A percentile compares a stretch with the other conserved stretches of the same genome.
These are phyloP conservation scores for Stagonosporopsis rhizophila DNA, from an alignment of 2,329 filamentous ascomycete genomes.

Conservation along the genomic window DNA sequence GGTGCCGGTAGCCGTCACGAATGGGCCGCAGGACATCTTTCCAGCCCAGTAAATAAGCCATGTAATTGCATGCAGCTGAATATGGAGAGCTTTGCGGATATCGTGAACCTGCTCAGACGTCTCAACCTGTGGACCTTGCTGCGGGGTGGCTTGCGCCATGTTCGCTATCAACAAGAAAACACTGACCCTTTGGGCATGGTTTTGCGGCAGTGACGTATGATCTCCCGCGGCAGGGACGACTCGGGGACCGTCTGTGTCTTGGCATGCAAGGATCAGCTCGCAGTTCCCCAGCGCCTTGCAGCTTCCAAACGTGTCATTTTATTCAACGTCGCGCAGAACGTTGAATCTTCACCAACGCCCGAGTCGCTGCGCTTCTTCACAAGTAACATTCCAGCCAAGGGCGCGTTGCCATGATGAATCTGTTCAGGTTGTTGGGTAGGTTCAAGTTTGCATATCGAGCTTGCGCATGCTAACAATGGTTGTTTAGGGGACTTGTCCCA, in stretches of 20 bases:
- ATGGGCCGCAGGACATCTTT: conserved; percentile 51
- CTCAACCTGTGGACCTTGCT: neutral
- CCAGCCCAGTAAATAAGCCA: conserved; percentile 42
- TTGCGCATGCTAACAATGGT: conserved; percentile 36
- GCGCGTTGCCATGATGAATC: conserved; percentile 64
- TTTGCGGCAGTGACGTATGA: conserved; percentile 27
- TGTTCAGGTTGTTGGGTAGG: conserved; percentile 72
- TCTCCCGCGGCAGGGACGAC: conserved; percentile 29
- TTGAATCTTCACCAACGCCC: conserved; percentile 20
- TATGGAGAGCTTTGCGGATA: neutral
- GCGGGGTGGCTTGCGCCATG: neutral
- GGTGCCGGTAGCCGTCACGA: conserved; percentile 48
- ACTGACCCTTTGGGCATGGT: neutral
- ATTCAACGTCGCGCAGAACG: conserved; percentile 24
- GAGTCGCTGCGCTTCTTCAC: conserved; percentile 25
- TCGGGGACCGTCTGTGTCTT: conserved; percentile 14
- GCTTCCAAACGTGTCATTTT: conserved; percentile 49
- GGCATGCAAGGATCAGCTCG: conserved; percentile 40
- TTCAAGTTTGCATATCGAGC: conserved; percentile 4
- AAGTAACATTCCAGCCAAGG: conserved; percentile 27
- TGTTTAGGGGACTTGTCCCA: conserved; percentile 88
- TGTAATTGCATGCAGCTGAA: conserved; percentile 11
- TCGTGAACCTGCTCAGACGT: neutral
- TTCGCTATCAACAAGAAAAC: neutral
- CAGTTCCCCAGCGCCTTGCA: conserved; percentile 28